Base-by-base conservation (phyloP, 2,329 filamentous ascomycete species). In the Fusarium marasasianum region DNA sequence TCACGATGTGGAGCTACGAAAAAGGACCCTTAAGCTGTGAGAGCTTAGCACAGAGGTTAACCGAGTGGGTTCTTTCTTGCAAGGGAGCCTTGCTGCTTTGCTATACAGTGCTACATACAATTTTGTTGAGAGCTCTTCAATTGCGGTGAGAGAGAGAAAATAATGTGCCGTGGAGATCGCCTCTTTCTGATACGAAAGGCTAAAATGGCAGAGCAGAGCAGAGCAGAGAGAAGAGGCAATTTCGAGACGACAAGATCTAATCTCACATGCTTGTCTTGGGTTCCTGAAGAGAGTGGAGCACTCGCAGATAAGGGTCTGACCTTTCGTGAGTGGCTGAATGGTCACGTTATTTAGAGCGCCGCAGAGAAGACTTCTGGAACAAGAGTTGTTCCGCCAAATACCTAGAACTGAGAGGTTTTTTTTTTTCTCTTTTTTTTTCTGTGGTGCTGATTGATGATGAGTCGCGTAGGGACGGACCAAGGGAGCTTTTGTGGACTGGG, bases 301-400 rank as follows among this genome's bases (percentile, higher is more conserved):
- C 41, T 18, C 26, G 31, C 31, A 48, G 66, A 58, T 72, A 66
- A 67, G 55, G 53, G 43, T 67, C 63, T 51, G 44, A 37, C 56
- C 51, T 59, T 61, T 63, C 41, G 57, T 68, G 57, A n/a, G 40
- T 71, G 66, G 65, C 55, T 67, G 53, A 29, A 29, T 54, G 58
- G 58, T 69, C 73, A 76, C 73, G 71, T 69, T 75, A 58, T 62
- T 70, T 41, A 62, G 66, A 38, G 9, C 33, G 50, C 50, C n/a
- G 33, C n/a, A 45, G 11, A 45, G 33, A 55, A 63, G 15, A 35
- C 24, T 61, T 67, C 69, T 69, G 72, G 71, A 74, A 60, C 51
- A 71, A 67, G 50, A 50, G 43, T 65, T 63, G 57, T 53, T 65
- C 57, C 57, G 57, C 37, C 4, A 41, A 8, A 31, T 14, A 35